Evolutionary conservation across 139 green algal species (phyloP).

Genomic region (Monoraphidium neglectum): DNA sequence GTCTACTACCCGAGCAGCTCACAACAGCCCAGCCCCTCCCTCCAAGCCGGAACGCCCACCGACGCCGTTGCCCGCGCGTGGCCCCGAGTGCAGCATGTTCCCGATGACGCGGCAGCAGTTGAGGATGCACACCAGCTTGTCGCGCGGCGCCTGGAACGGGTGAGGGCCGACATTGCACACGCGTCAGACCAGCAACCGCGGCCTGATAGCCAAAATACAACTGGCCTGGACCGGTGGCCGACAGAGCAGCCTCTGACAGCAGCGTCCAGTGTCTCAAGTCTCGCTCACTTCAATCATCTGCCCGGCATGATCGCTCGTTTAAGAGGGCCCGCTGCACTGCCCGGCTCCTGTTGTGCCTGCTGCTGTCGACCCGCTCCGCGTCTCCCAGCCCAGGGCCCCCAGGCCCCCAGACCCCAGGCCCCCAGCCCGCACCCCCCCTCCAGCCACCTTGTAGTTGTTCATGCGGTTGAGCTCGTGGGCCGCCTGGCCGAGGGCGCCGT

Average conservation of each 20-base stretch:
- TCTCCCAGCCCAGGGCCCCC: too few relatives aligned
- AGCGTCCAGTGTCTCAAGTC: neutral
- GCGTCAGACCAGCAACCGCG: neutral
- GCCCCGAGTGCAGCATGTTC: constrained; percentile 60
- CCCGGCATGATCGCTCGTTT: too few relatives aligned
- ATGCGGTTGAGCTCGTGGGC: constrained; percentile 88
- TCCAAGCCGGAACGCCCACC: too few relatives aligned
- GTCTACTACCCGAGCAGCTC: too few relatives aligned
- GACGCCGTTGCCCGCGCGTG: constrained; percentile 13
- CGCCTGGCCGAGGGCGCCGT: constrained; percentile 59
- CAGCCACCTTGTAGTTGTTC: constrained; percentile 82
- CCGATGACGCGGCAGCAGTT: constrained; percentile 89
- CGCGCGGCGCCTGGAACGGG: constrained; percentile 80
- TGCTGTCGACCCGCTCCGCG: too few relatives aligned
- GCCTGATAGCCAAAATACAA: neutral
- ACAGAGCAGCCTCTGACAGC: neutral
- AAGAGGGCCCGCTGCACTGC: too few relatives aligned
- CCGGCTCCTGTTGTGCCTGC: too few relatives aligned
- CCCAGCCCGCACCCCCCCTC: neutral
- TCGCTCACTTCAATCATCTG: neutral
- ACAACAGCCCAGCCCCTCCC: too few relatives aligned
- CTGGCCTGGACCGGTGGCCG: neutral
- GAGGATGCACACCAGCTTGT: constrained; percentile 97
- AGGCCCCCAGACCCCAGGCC: too few relatives aligned
- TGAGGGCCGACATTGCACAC: neutral